Conservation (phyloP, 2,329 filamentous ascomycete genomes). For the Penicillium brasilianum region DNA sequence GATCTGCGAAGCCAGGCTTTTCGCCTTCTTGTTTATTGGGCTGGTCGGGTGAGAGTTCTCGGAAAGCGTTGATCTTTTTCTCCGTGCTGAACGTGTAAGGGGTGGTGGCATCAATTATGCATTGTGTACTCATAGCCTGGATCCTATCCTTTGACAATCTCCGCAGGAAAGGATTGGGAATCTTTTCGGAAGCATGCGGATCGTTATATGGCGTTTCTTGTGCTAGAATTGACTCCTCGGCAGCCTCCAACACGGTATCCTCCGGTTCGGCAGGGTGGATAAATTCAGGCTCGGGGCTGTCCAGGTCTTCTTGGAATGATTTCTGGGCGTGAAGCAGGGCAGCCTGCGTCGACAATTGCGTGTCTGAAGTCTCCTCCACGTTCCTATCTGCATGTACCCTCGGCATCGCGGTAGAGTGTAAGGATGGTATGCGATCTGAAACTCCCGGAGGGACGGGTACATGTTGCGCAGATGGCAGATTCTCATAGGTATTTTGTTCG, state of each 20-base stretch:
- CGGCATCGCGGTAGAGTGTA: slow-evolving; percentile 45
- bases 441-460: slow-evolving; percentile 35
- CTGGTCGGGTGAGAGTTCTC: slow-evolving; percentile 12
- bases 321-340: slow-evolving; percentile 46
- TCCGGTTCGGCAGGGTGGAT: slow-evolving; percentile 21
- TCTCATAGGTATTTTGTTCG: slow-evolving; percentile 33
- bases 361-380: slow-evolving; percentile 35
- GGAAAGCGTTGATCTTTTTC: slow-evolving; percentile 26
- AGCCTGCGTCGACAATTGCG: slow-evolving; percentile 48
- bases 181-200: slow-evolving; percentile 24
- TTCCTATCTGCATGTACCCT: slow-evolving; percentile 30
- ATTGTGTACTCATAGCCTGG: slow-evolving; percentile 47
- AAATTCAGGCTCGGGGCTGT: slow-evolving; percentile 33
- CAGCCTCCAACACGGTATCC: slow-evolving; percentile 18
- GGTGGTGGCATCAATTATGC: slow-evolving; percentile 47
- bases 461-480: slow-evolving; percentile 46
- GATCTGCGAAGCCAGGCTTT: not conserved
- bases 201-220: slow-evolving; percentile 40
- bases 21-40: not conserved
- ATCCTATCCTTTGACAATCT: slow-evolving; percentile 19
- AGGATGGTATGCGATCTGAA: slow-evolving; percentile 42
- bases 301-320: slow-evolving; percentile 47
- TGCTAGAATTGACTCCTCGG: slow-evolving; percentile 24
- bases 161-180: slow-evolving; percentile 7
- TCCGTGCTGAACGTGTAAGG: slow-evolving; percentile 46